phyloP scores from a whole-genome alignment of 164 flowering plant species.

The Magnolia kwangsiensis region DNA sequence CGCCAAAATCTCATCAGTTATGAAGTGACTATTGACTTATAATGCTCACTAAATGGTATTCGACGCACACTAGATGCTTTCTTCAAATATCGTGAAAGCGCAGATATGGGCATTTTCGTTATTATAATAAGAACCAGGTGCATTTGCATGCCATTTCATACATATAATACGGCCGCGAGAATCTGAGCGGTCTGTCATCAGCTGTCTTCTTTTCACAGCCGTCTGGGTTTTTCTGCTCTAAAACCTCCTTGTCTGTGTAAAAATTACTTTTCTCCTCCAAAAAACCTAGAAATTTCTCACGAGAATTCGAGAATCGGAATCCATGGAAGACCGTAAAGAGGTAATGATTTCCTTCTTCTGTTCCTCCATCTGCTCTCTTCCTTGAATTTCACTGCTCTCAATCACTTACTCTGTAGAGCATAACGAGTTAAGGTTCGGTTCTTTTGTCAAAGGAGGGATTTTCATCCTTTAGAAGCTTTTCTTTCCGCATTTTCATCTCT shows the following conservation, averaged over 20 bases:
- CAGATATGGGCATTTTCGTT: background rate
- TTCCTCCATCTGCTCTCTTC: background rate
- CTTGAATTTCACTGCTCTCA: background rate
- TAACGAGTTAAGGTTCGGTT: background rate
- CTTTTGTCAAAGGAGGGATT: background rate
- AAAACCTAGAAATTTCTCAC: background rate
- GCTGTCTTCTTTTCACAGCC: slow-evolving; percentile 3
- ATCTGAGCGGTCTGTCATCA: slow-evolving; percentile 3
- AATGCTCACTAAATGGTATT: no score
- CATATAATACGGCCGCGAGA: background rate
- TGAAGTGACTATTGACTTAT: no score
- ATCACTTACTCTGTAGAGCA: background rate
- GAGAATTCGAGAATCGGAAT: background rate
- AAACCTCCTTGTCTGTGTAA: background rate
- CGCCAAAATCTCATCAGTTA: no score
- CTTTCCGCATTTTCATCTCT: background rate
- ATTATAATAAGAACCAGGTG: background rate
- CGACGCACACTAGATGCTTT: no score
- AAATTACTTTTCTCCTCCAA: background rate
- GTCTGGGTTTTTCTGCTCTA: background rate
- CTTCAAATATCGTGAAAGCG: no score
- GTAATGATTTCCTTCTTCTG: background rate
- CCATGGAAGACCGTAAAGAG: slow-evolving; percentile 24
- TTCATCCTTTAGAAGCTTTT: background rate
- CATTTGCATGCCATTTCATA: background rate